Base-by-base conservation (phyloP, 148 eudicot species). In the Rhododendron molle region DNA sequence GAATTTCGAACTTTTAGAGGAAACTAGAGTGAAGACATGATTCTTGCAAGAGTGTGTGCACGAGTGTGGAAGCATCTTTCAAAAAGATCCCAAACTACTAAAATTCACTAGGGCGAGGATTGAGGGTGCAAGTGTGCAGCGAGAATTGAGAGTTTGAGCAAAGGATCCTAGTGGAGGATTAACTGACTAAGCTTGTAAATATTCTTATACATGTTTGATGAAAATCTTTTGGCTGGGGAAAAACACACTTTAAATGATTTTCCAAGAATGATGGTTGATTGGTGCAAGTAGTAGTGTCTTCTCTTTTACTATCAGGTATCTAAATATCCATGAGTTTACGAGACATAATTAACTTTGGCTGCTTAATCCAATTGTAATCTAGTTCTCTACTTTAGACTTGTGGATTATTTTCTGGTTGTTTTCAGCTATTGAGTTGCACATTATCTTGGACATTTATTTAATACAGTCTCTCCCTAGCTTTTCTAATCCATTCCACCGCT, bases 381-480 rank as follows among this genome's bases (percentile, higher is more conserved):
- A 76, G 77, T 76, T 18, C 49, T 76, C 79, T 76, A 38, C 23
- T 76, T 38, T 76, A 20, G 49, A 7, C 79, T 18, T 76, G 52
- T n/a, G 54, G 52, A 78, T 78, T 23, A 23, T 23, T 78, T 78
- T 78, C 52, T 44, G 81, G 54, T 77, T 78, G 46, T 23, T 44
- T 78, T 46, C 54, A 78, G 26, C n/a, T 20, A 44, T 9, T 44
- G 30, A 44, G 28, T n/a, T 43, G 16, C 47, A 23, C 50, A 21
- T 40, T 76, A 36, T 76, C n/a, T 76, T 76, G 47, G 79, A 76
- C 79, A 76, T 76, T 76, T 38, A 38, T 34, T 76, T 38, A 38
- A 76, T 76, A 30, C 80, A 2, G 30, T 43, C 50, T 77, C 28
- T 76, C 50, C 50, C 43, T 30, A 72, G 40, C 21, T 30, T 40